A percentile compares a stretch with the other conserved stretches of the same genome.
phyloP scores from a whole-genome alignment of 2,329 filamentous ascomycete genomes.

The Penicillium verrucosum region DNA sequence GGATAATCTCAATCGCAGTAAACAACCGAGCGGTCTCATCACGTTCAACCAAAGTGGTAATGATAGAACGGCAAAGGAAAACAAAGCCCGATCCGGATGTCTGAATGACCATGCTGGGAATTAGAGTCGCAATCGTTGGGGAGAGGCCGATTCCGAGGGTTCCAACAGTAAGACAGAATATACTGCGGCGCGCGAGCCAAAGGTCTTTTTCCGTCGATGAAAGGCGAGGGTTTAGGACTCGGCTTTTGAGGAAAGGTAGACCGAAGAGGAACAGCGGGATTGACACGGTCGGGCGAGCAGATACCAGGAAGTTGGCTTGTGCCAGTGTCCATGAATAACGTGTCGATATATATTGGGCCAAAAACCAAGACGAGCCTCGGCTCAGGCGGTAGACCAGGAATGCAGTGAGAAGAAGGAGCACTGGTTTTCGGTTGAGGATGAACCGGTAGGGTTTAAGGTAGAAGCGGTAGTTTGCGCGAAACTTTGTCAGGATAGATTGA shows the following conservation, averaged over 20 bases:
- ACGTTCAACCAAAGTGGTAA: slow-evolving; percentile 48
- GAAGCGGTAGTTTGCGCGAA: slow-evolving; percentile 25
- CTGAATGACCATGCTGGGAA: slow-evolving; percentile 47
- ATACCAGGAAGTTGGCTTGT: slow-evolving; percentile 42
- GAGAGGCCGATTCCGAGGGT: slow-evolving; percentile 49
- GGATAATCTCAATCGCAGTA: slow-evolving; percentile 49
- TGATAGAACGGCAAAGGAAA: slow-evolving; percentile 46
- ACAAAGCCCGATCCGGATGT: slow-evolving; percentile 50
- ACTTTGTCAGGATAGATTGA: slow-evolving; percentile 15
- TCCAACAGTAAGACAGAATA: slow-evolving; percentile 44
- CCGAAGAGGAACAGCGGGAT: slow-evolving; percentile 48
- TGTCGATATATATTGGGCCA: slow-evolving; percentile 53
- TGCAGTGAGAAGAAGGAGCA: slow-evolving; percentile 44
- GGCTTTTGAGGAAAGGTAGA: slow-evolving; percentile 39
- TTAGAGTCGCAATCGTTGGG: slow-evolving; percentile 41
- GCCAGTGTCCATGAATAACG: slow-evolving; percentile 50
- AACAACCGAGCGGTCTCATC: slow-evolving; percentile 50
- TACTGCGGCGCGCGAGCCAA: slow-evolving; percentile 45
- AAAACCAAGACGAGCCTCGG: slow-evolving; percentile 46
- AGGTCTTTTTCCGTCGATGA: slow-evolving; percentile 45
- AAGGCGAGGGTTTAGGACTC: slow-evolving; percentile 37
- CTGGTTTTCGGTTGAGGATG: slow-evolving; percentile 40
- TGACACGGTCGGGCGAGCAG: slow-evolving; percentile 48
- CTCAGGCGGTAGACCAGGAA: slow-evolving; percentile 51
- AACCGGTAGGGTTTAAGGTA: slow-evolving; percentile 40